Base-by-base conservation (phyloP, 2,329 filamentous ascomycete genomes). In the Diaporthe destruens region DNA sequence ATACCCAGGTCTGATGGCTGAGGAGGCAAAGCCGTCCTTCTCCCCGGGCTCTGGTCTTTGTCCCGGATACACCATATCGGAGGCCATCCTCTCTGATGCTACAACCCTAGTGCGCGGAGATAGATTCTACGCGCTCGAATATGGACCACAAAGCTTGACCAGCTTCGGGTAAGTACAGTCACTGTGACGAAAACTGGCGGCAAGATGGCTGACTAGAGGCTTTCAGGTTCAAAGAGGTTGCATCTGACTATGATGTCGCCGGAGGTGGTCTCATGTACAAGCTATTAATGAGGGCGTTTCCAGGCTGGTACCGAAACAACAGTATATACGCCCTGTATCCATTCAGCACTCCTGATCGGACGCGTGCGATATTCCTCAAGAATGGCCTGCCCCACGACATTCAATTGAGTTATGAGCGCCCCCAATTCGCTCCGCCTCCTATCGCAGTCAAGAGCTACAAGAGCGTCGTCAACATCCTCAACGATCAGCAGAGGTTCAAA, bases 131-230 rank as follows among this genome's bases (percentile, higher is more conserved):
- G 56, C 56, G 16, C 23, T 61, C 39, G 56, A 61, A 6, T 61
- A 61, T 61, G 56, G 56, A 6, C 56, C 56, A 20, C 56, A 61
- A 23, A 61, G 56, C 6, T 61, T 61, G 56, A 61, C 56, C 16
- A 61, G 36, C 36, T 61, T 44, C 16, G 56, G 56, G 56, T 61
- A 7, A 20, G 56, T 59, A 20, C 7, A 1, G 2, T 11, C 14
- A n/a, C 1, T 18, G 23, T n/a, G 23, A 14, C 1, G 11, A 6
- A 1, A 1, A 29, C 7, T 42, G 56, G 6, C 18, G 2, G 7
- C 14, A n/a, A 6, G 7, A 59, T 18, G 6, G 11, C 36, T 61
- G 8, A 61, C 23, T 20, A 3, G 14, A 8, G 4, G 20, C 6
- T 12, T 29, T 14, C 12, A 61, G 56, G 23, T 61, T 44, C 56